Evolutionary conservation across 2,329 filamentous ascomycete species (phyloP).

Genomic region (Trematosphaeria pertusa): DNA sequence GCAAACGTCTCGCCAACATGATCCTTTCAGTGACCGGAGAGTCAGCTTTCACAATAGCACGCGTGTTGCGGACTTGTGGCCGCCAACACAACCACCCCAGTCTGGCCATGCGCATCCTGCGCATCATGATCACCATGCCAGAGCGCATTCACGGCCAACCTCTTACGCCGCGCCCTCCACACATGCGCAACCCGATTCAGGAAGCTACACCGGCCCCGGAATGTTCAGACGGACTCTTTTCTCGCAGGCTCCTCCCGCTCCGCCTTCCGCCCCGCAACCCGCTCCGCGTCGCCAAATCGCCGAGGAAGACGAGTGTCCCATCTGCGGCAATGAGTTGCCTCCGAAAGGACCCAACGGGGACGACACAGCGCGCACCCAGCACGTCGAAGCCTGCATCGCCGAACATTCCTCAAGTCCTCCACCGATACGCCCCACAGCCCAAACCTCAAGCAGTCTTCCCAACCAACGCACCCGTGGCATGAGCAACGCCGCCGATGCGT

Average conservation of each 20-base stretch:
- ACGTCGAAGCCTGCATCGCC: constrained; percentile 53
- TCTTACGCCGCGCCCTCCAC: constrained; percentile 9
- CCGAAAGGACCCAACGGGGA: constrained; percentile 51
- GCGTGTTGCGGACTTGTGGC: constrained; percentile 31
- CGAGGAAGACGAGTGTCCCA: constrained; percentile 81
- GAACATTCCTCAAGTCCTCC: constrained; percentile 35
- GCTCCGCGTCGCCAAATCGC: constrained; percentile 41
- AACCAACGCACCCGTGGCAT: constrained; percentile 41
- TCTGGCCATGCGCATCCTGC: constrained; percentile 19
- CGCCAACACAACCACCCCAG: constrained; percentile 27
- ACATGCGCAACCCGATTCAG: constrained; percentile 12
- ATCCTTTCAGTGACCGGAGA: constrained; percentile 28
- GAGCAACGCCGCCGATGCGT: constrained; percentile 28
- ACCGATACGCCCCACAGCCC: constrained; percentile 22
- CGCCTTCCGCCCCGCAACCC: constrained; percentile 24
- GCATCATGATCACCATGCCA: constrained; percentile 17
- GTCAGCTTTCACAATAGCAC: constrained; percentile 33
- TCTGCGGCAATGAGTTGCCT: constrained; percentile 76
- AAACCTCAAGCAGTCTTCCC: constrained; percentile 35
- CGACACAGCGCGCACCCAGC: constrained; percentile 50
- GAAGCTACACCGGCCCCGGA: constrained; percentile 18
- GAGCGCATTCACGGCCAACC: constrained; percentile 19
- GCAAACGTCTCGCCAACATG: constrained; percentile 27
- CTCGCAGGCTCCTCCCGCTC: constrained; percentile 14
- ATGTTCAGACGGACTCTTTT: constrained; percentile 26